Evolutionary conservation across 495 filamentous ascomycete species (phyloP), one percentile per base, ranked within the genome.

Genomic region (Penicillium ucsense): DNA sequence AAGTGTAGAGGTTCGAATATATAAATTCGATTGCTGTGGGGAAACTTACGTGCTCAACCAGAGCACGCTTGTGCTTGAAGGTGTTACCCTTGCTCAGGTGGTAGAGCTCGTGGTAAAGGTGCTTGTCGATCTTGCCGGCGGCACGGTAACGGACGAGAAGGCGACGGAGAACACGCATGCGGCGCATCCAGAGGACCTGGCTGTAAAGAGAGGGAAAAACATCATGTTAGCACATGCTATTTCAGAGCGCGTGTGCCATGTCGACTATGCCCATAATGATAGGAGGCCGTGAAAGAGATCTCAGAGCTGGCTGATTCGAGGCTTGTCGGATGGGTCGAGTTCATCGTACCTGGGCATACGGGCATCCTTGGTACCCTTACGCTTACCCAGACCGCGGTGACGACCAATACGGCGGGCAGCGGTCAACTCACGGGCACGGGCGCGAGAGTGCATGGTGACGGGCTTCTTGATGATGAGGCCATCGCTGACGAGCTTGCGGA

Each of bases 391-490:
- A 66, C 92, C 92, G 60, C 91, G 84, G 80, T 99, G 92, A 77
- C 92, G 82, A 60, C 92, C 92, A 66, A 89, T 86, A 56, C 90
- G 78, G 72, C 89, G 82, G 67, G 92, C 87, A 51, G 83, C 84
- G 68, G 82, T 88, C 67, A 97, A 78, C 68, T 88, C 87, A 60
- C 92, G 86, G 65, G 92, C 91, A 60, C 94, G 85, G 53, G 86
- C 81, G 70, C 94, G 88, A 56, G 94, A 97, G 84, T 99, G 92
- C 89, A 97, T 95, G 65, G 89, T 95, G 61, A 95, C 89, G 63
- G 92, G 92, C 80, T 99, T 99, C 77, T 86, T 86, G 83, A 99
- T 99, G 83, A 99, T 97, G 67, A 99, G 85, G 75, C 92, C 94
- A 91, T 99, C 92, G 76, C 83, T 78, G 74, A 96, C 87, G 77